Percentiles rank a stretch among this genome's conserved stretches.
Conservation (phyloP, 345 rosid genomes). For the Salix suchowensis region DNA sequence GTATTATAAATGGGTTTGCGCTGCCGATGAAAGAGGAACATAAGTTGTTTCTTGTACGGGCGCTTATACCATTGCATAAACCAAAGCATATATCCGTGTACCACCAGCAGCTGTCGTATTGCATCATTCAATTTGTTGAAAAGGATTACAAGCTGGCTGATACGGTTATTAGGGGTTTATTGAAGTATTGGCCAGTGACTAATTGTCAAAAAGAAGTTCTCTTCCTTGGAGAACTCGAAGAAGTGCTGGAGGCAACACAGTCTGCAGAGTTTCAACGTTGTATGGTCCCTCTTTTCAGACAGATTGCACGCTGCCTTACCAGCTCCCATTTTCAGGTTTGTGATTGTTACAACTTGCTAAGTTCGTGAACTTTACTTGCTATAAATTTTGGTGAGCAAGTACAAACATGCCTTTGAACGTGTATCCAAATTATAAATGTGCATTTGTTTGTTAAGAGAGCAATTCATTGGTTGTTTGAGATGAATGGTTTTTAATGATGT, state of each 20-base stretch:
- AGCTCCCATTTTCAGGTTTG: constrained; percentile 90
- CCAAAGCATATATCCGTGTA: constrained; percentile 62
- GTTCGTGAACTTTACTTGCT: neutral
- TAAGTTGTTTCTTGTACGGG: constrained; percentile 78
- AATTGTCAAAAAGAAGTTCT: constrained; percentile 87
- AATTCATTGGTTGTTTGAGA: neutral
- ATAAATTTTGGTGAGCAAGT: neutral
- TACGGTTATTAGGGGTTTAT: constrained; percentile 70
- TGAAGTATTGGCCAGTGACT: constrained; percentile 86
- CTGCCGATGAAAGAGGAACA: constrained; percentile 96
- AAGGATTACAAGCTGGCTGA: constrained; percentile 89
- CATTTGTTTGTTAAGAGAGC: neutral
- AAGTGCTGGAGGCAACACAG: constrained; percentile 85
- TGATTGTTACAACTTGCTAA: neutral
- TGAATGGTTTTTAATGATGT: neutral
- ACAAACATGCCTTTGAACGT: neutral
- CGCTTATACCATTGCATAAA: constrained; percentile 83
- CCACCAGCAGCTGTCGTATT: constrained; percentile 83
- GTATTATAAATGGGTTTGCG: constrained; percentile 89
- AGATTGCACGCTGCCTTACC: constrained; percentile 71
- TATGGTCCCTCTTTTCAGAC: constrained; percentile 81
- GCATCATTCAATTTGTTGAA: constrained; percentile 82
- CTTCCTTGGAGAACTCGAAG: constrained; percentile 90
- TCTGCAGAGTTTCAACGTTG: constrained; percentile 79
- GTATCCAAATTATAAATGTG: neutral